Base-by-base conservation (phyloP, 805 yeast genomes). In the Kregervanrija fluxuum region DNA sequence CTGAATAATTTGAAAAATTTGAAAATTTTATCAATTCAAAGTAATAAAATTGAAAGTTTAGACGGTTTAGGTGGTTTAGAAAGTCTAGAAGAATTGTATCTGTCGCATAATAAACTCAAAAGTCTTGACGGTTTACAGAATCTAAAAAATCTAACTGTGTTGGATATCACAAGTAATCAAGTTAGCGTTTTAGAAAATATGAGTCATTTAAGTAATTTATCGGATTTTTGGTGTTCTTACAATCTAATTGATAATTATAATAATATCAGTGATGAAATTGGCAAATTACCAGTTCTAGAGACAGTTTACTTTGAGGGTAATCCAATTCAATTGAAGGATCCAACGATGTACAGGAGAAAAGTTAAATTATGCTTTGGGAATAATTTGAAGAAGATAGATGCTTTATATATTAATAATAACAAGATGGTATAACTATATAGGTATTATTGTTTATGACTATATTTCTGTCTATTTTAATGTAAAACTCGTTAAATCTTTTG, bases 221-320 rank as follows among this genome's bases (percentile, higher is more conserved):
- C 96, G 8, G 99, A 93, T 63, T 69, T 93, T 43, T 93, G 99
- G 99, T 88, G 95, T 22, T 85, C 96, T 0, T 77, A 78, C 56
- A 93, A 91, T 62, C 63, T 75, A 54, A 62, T 93, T 16, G 74
- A 77, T 32, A 69, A 77, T 35, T 90, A 85, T 62, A 79, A 80
- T 32, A 82, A 87, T 42, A 66, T 93, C 38, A 80, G 78, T 42
- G 61, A 73, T 15, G 81, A 87, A 58, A 71, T 93, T 48, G 78
- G 80, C 11, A 67, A 68, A 35, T 67, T 87, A 42, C 75, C 78
- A 1, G 68, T 74, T 5, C 68, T 93, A 43, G 95, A 88, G 42
- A 88, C 96, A 0, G 95, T 93, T 5, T 93, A 93, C 60, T 79
- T 93, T 51, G 99, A 93, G 65, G 91, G 93, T 8, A 91, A 91